Conservation (phyloP, 148 eudicot genomes). For the Vaccinium vitisidaea region DNA sequence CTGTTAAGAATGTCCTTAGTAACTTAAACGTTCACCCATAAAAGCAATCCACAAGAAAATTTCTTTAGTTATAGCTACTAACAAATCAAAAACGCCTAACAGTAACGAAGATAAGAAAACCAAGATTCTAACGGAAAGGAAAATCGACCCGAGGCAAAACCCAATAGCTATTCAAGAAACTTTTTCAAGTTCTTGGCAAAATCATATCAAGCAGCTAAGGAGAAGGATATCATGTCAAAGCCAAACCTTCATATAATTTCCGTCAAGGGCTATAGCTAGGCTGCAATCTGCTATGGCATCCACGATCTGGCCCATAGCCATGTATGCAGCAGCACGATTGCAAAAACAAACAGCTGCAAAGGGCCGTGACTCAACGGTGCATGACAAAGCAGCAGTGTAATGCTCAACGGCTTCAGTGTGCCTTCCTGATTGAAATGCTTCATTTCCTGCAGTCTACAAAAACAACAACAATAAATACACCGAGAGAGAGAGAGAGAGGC, state of each 20-base stretch:
- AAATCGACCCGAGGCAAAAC: neutral
- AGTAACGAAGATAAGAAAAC: neutral
- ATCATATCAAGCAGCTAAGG: neutral
- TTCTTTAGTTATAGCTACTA: neutral
- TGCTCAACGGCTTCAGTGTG: conserved; percentile 86
- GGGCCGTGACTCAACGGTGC: conserved; percentile 78
- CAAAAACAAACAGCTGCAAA: conserved; percentile 90
- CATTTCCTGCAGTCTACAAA: conserved; percentile 82
- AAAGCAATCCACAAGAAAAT: neutral
- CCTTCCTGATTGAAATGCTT: conserved; percentile 75
- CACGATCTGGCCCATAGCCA: conserved; percentile 63
- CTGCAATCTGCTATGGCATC: conserved; percentile 98
- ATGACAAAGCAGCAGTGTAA: conserved; percentile 80
- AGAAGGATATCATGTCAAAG: neutral
- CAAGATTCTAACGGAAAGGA: neutral
- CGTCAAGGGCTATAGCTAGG: conserved; percentile 86
- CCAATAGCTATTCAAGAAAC: neutral
- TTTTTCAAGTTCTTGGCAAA: neutral
- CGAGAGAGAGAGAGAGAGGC: neutral
- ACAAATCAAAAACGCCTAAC: neutral
- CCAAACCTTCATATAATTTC: conserved; percentile 77
- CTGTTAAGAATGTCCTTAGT: neutral
- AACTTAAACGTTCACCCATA: neutral
- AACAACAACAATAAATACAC: conserved; percentile 11
- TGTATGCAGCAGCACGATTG: conserved; percentile 95